These are phyloP conservation scores for Dillenia turbinata DNA, from an alignment of 164 flowering plant genomes.

Conservation along the genomic window DNA sequence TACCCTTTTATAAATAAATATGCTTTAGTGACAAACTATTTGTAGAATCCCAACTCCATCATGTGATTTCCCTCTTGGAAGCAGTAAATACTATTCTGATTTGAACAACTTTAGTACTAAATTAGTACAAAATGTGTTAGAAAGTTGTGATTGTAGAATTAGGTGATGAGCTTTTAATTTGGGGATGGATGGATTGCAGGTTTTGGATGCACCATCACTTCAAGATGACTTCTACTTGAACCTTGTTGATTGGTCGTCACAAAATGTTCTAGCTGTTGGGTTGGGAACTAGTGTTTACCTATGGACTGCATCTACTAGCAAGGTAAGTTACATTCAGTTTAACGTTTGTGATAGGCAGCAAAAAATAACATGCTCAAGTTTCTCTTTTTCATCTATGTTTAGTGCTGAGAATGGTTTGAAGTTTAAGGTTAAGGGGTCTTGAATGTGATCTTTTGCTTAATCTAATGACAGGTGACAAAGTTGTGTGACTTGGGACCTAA, in stretches of 20 bases:
- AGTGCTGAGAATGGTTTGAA: not conserved
- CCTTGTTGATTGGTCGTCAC: slow-evolving; percentile 98
- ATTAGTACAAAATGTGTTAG: too few relatives aligned
- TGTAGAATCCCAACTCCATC: too few relatives aligned
- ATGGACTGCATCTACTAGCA: slow-evolving; percentile 95
- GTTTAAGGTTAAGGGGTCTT: not conserved
- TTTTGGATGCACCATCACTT: slow-evolving; percentile 94
- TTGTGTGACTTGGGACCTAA: slow-evolving; percentile 91
- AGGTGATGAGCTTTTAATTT: slow-evolving; percentile 1
- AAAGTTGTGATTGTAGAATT: too few relatives aligned
- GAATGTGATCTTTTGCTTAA: not conserved
- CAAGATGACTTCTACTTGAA: slow-evolving; percentile 98
- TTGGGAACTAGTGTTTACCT: slow-evolving; percentile 93
- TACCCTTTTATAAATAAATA: too few relatives aligned
- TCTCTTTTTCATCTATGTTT: not conserved
- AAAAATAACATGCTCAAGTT: not conserved
- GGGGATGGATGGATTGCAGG: slow-evolving; percentile 40
- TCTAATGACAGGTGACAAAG: slow-evolving; percentile 67
- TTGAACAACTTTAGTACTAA: too few relatives aligned
- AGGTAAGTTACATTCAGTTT: slow-evolving; percentile 32
- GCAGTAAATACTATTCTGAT: too few relatives aligned
- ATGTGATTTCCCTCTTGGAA: too few relatives aligned
- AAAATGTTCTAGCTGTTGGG: slow-evolving; percentile 98
- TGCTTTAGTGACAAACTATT: too few relatives aligned
- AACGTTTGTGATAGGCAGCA: too few relatives aligned